These are phyloP conservation scores for Lanmaoa pseudosensibilis DNA, from an alignment of 768 basidiomycete species.

Conservation along the genomic window DNA sequence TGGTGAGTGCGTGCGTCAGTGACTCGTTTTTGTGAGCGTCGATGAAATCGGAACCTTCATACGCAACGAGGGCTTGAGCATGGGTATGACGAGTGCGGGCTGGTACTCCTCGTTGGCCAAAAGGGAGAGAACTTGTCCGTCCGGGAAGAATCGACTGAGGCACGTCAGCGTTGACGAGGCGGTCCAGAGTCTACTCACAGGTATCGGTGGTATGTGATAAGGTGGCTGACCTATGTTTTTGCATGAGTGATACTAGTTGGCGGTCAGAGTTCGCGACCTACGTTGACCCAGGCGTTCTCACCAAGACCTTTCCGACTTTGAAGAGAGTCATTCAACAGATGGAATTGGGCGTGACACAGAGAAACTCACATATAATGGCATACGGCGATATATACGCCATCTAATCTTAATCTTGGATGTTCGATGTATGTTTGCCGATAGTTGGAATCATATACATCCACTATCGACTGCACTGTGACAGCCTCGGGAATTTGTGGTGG, in stretches of 20 bases:
- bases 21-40: not conserved
- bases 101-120: slow-evolving; percentile 76
- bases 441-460: slow-evolving; percentile 55
- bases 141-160: slow-evolving; percentile 78
- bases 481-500: slow-evolving; percentile 69
- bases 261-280: slow-evolving; percentile 38
- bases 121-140: slow-evolving; percentile 83
- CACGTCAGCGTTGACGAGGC: slow-evolving; percentile 2
- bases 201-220: slow-evolving; percentile 92
- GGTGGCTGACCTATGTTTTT: slow-evolving; percentile 63
- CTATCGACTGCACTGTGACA: slow-evolving; percentile 49
- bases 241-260: slow-evolving; percentile 5
- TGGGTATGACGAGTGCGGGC: slow-evolving; percentile 71
- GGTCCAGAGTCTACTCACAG: slow-evolving; percentile 49
- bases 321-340: slow-evolving; percentile 2
- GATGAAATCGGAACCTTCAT: slow-evolving; percentile 56
- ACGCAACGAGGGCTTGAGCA: slow-evolving; percentile 72
- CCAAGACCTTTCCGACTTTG: slow-evolving; percentile 58
- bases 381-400: slow-evolving; percentile 89
- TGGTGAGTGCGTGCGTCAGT: slow-evolving; percentile 2
- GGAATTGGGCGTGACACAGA: not conserved
- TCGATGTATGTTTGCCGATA: slow-evolving; percentile 80
- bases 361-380: slow-evolving; percentile 78
- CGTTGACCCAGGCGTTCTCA: slow-evolving; percentile 87
- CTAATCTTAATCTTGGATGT: slow-evolving; percentile 79